Evolutionary conservation across 1,284 basidiomycete genomes (phyloP).

Genomic region (Boletus subluridellus): DNA sequence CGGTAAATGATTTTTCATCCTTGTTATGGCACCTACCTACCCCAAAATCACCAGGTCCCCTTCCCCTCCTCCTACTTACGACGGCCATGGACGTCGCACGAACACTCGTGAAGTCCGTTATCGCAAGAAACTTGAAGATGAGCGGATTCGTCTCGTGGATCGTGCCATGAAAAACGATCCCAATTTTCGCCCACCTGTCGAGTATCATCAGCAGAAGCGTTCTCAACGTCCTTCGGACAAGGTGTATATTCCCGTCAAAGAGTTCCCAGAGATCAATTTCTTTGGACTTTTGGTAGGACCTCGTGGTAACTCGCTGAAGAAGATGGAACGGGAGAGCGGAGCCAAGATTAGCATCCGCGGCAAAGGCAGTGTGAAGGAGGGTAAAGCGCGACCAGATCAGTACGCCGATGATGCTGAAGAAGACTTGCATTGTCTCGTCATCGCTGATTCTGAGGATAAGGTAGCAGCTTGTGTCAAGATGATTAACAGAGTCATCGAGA

Average conservation of each 20-base stretch:
- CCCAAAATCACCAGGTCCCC: conserved; percentile 64
- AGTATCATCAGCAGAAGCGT: conserved; percentile 92
- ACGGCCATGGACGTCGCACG: conserved; percentile 92
- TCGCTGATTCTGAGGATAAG: conserved; percentile 90
- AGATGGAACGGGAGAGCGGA: conserved; percentile 97
- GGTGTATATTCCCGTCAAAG: conserved; percentile 98
- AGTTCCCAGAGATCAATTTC: conserved; percentile 99
- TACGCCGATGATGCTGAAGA: conserved; percentile 96
- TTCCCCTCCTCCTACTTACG: conserved; percentile 96
- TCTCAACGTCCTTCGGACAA: conserved; percentile 92
- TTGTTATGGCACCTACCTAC: conserved; percentile 11
- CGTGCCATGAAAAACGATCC: conserved; percentile 97
- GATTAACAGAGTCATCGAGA: conserved; percentile 98
- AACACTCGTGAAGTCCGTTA: conserved; percentile 99
- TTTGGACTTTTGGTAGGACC: conserved; percentile 98
- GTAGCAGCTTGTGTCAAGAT: conserved; percentile 88
- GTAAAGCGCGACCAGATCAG: conserved; percentile 90
- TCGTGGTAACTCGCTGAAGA: conserved; percentile 97
- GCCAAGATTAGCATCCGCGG: conserved; percentile 99
- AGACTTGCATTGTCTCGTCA: conserved; percentile 97
- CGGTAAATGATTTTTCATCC: conserved; percentile 45
- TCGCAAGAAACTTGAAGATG: conserved; percentile 96
- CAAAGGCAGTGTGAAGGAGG: conserved; percentile 98
- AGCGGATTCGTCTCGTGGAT: conserved; percentile 91
- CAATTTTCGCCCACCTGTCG: conserved; percentile 92